Percentiles rank a stretch among this genome's conserved stretches.
Evolutionary conservation across 176 grass and related monocot genomes (phyloP).

Genomic region (Thalia dealbata): DNA sequence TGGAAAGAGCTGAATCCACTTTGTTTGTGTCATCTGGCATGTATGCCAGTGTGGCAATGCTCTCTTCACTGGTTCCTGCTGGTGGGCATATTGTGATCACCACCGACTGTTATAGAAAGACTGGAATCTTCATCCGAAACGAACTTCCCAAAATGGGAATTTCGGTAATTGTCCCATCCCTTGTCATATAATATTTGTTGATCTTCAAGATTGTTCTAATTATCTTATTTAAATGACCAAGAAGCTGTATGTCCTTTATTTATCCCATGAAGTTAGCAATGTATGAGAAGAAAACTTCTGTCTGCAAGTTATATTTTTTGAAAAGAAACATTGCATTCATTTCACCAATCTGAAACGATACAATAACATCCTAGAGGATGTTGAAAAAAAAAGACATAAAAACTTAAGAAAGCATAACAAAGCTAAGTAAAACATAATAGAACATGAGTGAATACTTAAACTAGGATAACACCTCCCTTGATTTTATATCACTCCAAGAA

Average conservation of each 20-base stretch:
- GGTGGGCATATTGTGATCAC: slow-evolving; percentile 90
- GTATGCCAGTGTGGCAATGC: slow-evolving; percentile 93
- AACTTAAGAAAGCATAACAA: too few species aligned
- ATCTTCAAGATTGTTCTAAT: background rate
- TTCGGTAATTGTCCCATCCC: slow-evolving; percentile 40
- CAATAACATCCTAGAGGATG: too few species aligned
- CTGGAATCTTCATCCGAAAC: slow-evolving; percentile 84
- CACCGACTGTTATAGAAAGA: slow-evolving; percentile 95
- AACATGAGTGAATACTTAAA: too few species aligned
- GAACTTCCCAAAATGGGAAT: slow-evolving; percentile 95
- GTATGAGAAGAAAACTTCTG: background rate
- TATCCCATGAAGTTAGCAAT: background rate
- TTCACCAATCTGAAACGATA: too few species aligned
- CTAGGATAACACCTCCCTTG: too few species aligned
- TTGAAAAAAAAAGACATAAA: too few species aligned
- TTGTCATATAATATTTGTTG: background rate
- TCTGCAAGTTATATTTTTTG: background rate
- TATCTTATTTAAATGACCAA: background rate
- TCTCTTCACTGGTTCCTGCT: slow-evolving; percentile 71
- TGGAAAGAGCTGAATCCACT: slow-evolving; percentile 94
- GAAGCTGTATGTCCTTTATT: background rate
- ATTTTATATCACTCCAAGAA: too few species aligned
- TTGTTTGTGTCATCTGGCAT: slow-evolving; percentile 94
- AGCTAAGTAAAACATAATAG: too few species aligned
- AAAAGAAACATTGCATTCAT: too few species aligned